phyloP scores from a whole-genome alignment of 495 filamentous ascomycete genomes.

The Lichenothelia convexa region DNA sequence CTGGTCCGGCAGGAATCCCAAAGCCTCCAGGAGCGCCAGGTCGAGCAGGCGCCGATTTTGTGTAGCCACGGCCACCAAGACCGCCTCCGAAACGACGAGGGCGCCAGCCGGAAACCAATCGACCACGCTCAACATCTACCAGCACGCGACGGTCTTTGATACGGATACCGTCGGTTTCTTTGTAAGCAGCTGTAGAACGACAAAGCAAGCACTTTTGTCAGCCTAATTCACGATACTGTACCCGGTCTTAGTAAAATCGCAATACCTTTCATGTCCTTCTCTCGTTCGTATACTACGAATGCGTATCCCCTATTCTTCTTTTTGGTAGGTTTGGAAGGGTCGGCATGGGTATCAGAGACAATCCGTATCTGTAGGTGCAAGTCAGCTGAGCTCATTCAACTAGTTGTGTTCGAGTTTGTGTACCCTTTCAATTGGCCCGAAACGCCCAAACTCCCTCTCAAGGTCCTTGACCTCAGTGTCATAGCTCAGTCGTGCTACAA shows the following conservation, averaged over 20 bases:
- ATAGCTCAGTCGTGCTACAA: conserved; percentile 78
- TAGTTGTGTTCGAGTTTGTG: too few species aligned
- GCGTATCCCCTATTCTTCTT: conserved; percentile 84
- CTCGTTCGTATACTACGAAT: conserved; percentile 91
- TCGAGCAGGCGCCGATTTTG: conserved; percentile 57
- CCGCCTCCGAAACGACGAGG: conserved; percentile 85
- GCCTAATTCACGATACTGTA: conserved; percentile 1
- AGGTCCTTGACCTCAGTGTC: conserved; percentile 76
- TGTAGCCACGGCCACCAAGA: conserved; percentile 82
- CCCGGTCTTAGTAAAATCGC: conserved; percentile 10
- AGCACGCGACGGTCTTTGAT: conserved; percentile 84
- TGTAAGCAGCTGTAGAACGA: conserved; percentile 45
- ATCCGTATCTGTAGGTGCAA: conserved; percentile 54
- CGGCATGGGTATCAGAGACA: conserved; percentile 46
- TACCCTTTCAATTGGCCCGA: conserved; percentile 87
- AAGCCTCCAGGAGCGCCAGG: conserved; percentile 43
- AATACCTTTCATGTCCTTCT: conserved; percentile 99
- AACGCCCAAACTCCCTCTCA: conserved; percentile 85
- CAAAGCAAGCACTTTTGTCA: conserved; percentile 5
- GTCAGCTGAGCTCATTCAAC: neutral
- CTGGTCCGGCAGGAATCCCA: conserved; percentile 43
- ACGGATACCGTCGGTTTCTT: conserved; percentile 74
- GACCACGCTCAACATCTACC: conserved; percentile 91
- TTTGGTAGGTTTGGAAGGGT: conserved; percentile 57
- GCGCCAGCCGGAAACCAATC: conserved; percentile 88